Percentiles rank a stretch among this genome's conserved stretches.
Conservation (phyloP, 331 rosid genomes). For the Pyracantha coccinea region DNA sequence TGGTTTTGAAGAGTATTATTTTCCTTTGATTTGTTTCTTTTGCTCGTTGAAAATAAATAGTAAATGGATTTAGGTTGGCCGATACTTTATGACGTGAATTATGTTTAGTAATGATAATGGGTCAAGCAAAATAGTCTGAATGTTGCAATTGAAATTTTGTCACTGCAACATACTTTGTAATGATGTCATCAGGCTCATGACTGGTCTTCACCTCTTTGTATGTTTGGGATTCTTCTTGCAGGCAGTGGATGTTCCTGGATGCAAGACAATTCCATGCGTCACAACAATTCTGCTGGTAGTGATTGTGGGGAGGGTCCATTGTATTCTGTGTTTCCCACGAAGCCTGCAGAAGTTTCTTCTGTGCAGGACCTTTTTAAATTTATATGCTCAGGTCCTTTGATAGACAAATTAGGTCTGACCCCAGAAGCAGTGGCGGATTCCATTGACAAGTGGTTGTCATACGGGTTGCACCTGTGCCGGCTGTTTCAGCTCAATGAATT, state of each 20-base stretch:
- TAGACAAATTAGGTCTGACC: constrained; percentile 50
- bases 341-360: constrained; percentile 62
- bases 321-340: constrained; percentile 43
- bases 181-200: background rate
- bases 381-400: constrained; percentile 85
- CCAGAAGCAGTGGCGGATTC: constrained; percentile 56
- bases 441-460: constrained; percentile 70
- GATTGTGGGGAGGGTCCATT: constrained; percentile 29
- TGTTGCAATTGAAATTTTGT: background rate
- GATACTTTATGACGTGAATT: background rate
- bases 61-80: background rate
- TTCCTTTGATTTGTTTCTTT: background rate
- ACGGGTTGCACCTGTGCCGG: constrained; percentile 54
- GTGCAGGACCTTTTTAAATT: constrained; percentile 68
- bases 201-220: background rate
- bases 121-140: background rate
- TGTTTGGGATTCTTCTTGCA: constrained; percentile 27
- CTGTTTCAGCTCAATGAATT: constrained; percentile 69
- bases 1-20: background rate
- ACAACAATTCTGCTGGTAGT: constrained; percentile 7
- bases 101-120: background rate
- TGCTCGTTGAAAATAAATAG: background rate
- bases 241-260: constrained; percentile 76
- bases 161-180: background rate
- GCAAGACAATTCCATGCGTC: constrained; percentile 27